These are phyloP conservation scores for Xylaria flabelliformis DNA, from an alignment of 495 filamentous ascomycete species.

Conservation along the genomic window DNA sequence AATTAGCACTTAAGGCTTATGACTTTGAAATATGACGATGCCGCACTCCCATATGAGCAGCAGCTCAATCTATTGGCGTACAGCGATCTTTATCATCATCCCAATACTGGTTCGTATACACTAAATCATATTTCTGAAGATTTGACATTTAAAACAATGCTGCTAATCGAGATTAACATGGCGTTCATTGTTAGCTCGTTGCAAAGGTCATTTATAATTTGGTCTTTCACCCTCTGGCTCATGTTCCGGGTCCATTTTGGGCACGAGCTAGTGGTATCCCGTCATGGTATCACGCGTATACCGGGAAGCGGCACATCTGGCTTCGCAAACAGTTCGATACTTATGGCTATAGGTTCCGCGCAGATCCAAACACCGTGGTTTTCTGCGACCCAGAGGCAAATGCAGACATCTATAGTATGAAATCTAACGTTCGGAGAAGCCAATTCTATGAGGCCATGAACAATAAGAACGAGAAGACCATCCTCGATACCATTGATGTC, in stretches of 20 bases:
- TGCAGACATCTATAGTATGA: conserved; percentile 38
- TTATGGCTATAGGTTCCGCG: conserved; percentile 40
- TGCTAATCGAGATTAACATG: background rate
- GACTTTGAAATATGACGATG: too few species aligned
- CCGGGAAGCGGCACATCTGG: conserved; percentile 37
- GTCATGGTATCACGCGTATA: conserved; percentile 33
- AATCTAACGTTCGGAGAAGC: conserved; percentile 38
- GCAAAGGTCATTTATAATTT: conserved; percentile 30
- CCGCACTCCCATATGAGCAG: too few species aligned
- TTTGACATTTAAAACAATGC: too few species aligned
- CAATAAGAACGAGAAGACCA: conserved; percentile 31
- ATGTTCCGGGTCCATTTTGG: conserved; percentile 34
- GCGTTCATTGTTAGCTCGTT: background rate
- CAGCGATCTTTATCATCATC: too few species aligned
- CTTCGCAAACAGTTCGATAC: conserved; percentile 34
- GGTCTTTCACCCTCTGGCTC: conserved; percentile 35
- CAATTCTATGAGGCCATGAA: conserved; percentile 35
- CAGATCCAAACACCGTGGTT: conserved; percentile 37
- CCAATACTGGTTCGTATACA: too few species aligned
- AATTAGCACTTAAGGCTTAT: too few species aligned
- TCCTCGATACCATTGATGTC: conserved; percentile 32
- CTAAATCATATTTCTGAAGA: too few species aligned
- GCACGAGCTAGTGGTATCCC: conserved; percentile 28
- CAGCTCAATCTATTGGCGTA: too few species aligned
- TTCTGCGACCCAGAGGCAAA: conserved; percentile 38